A percentile compares a stretch with the other conserved stretches of the same genome.
Conservation (phyloP, 176 grass and related monocot species). For the Carex myosuroides region DNA sequence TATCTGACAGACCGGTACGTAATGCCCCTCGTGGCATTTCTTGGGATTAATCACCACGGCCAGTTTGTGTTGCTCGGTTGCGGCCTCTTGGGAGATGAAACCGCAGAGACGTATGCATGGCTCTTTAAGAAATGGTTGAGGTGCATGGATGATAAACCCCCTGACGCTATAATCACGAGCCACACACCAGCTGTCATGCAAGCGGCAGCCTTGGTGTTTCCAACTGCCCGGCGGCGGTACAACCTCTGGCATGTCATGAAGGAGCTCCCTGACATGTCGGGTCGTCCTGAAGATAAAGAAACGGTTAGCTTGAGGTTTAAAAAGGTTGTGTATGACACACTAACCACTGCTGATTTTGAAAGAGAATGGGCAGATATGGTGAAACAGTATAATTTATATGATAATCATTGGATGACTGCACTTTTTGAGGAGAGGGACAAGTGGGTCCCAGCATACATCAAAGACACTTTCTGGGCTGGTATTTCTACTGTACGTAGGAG, state of each 20-base stretch:
- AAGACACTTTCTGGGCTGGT: constrained; percentile 81
- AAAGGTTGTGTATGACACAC: constrained; percentile 74
- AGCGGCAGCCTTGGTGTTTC: constrained; percentile 55
- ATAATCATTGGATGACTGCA: constrained; percentile 66
- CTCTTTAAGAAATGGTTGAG: constrained; percentile 64
- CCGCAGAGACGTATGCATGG: constrained; percentile 55
- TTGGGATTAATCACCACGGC: constrained; percentile 86
- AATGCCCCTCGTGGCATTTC: constrained; percentile 50
- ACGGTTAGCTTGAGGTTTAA: constrained; percentile 54
- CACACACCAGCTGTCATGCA: constrained; percentile 49
- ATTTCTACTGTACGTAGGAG: constrained; percentile 67
- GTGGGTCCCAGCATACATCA: constrained; percentile 77
- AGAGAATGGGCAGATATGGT: constrained; percentile 66
- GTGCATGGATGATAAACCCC: constrained; percentile 62
- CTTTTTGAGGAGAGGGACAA: constrained; percentile 65
- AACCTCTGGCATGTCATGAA: constrained; percentile 82
- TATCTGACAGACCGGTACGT: constrained; percentile 46
- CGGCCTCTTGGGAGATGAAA: constrained; percentile 54
- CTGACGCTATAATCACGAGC: constrained; percentile 60
- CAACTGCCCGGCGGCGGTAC: constrained; percentile 53
- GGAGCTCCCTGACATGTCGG: constrained; percentile 65
- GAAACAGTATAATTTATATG: constrained; percentile 64
- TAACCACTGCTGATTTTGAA: constrained; percentile 73
- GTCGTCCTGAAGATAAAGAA: constrained; percentile 56
- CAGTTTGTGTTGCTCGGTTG: constrained; percentile 74